These are phyloP conservation scores for Beauveria caledonica DNA, from an alignment of 2,329 filamentous ascomycete species.

Conservation along the genomic window DNA sequence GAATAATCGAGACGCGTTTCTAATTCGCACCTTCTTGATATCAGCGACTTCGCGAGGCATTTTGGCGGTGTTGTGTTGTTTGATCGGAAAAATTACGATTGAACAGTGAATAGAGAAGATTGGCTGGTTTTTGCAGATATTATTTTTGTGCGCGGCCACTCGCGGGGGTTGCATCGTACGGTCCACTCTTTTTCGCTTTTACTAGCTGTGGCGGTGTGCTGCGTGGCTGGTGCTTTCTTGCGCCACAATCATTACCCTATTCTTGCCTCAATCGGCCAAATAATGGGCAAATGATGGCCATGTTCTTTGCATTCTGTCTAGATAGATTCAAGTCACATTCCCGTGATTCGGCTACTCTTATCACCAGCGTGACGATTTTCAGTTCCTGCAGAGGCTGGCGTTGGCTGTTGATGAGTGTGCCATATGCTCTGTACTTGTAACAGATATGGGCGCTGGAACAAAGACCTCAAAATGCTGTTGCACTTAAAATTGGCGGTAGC, in stretches of 20 bases:
- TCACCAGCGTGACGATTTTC: too few species aligned
- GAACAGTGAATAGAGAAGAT: constrained; percentile 22
- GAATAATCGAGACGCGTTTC: background rate
- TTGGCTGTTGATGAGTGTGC: too few species aligned
- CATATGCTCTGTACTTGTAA: too few species aligned
- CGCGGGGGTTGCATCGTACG: constrained; percentile 22
- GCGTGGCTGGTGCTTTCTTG: background rate
- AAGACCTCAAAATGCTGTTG: too few species aligned
- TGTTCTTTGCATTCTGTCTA: background rate
- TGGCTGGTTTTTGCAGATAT: constrained; percentile 23
- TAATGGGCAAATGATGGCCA: background rate
- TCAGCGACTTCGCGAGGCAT: constrained; percentile 98
- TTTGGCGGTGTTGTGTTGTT: constrained; percentile 64
- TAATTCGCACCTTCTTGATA: constrained; percentile 71
- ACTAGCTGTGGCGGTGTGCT: background rate
- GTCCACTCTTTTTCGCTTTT: constrained; percentile 15
- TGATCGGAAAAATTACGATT: constrained; percentile 21
- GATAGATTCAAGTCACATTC: too few species aligned
- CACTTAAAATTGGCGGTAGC: too few species aligned
- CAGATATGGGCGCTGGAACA: too few species aligned
- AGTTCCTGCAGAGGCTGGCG: too few species aligned
- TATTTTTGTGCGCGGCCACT: constrained; percentile 25
- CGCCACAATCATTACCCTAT: constrained; percentile 2
- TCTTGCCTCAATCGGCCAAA: background rate
- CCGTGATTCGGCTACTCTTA: too few species aligned